A percentile compares a stretch with the other conserved stretches of the same genome.
phyloP scores from a whole-genome alignment of 2,329 filamentous ascomycete species.

The Claviceps fusiformis region DNA sequence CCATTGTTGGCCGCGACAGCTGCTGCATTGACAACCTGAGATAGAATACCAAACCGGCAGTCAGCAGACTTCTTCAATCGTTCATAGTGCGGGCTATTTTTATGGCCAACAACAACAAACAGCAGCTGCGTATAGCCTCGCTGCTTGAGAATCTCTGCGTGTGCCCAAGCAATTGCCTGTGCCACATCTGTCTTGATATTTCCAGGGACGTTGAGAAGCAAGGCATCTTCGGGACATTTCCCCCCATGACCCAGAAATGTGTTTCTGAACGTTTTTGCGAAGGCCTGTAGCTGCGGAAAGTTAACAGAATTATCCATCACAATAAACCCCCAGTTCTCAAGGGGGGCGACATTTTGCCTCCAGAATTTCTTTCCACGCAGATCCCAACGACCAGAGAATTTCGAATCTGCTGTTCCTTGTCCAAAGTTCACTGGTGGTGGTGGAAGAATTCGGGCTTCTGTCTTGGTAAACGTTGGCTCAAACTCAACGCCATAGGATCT shows the following conservation, averaged over 20 bases:
- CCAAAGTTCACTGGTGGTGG: constrained; percentile 61
- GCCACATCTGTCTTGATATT: constrained; percentile 27
- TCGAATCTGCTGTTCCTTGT: constrained; percentile 43
- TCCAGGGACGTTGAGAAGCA: constrained; percentile 20
- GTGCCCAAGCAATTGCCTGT: constrained; percentile 32
- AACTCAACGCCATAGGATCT: constrained; percentile 62
- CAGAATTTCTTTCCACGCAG: constrained; percentile 67
- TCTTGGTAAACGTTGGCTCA: constrained; percentile 46
- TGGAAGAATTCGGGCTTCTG: constrained; percentile 56
- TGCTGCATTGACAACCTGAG: constrained; percentile 63
- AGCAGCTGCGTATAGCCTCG: constrained; percentile 57
- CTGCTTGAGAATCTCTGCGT: constrained; percentile 37
- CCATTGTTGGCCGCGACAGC: constrained; percentile 57
- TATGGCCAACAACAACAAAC: constrained; percentile 62
- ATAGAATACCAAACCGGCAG: constrained; percentile 68
- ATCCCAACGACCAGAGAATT: constrained; percentile 69
- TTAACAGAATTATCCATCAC: constrained; percentile 43
- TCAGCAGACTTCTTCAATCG: constrained; percentile 84
- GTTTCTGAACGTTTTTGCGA: constrained; percentile 27
- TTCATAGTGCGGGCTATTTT: constrained; percentile 60
- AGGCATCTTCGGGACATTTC: constrained; percentile 21
- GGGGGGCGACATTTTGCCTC: constrained; percentile 42
- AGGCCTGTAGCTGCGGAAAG: constrained; percentile 19
- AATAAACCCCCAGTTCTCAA: constrained; percentile 66
- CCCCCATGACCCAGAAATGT: constrained; percentile 39